Evolutionary conservation across 495 filamentous ascomycete genomes (phyloP), one percentile per base, ranked within the genome.

Genomic region (Podospora australis): DNA sequence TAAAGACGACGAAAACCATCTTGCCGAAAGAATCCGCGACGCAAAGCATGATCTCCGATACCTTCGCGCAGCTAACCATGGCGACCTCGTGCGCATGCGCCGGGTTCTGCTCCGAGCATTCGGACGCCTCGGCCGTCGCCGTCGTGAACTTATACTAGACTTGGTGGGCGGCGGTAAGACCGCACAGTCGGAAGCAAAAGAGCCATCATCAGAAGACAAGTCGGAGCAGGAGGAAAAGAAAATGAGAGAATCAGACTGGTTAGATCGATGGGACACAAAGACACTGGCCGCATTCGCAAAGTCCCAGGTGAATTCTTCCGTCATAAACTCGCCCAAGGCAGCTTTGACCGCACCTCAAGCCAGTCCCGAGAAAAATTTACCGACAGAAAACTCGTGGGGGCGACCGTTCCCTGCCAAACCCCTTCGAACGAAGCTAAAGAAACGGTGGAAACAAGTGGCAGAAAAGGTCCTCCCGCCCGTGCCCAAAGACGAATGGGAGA

Each of bases 91-190:
- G 7, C 75, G 81, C 13, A 70, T 96, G 22, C 66, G 77, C 23
- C 82, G 73, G 29, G 70, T 96, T 9, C 63, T 96, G 17, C 54
- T 74, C 4, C 54, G 76, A 36, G 78, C 84, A 22, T 92, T 94
- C 63, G 92, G 89, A 2, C 81, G 91, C 23, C 64, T 66, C 2
- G 90, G 91, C 13, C 78, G 68, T 54, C 77, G 86, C 35, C 73
- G 82, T 39, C 79, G 83, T 28, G 65, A 83, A 35, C 68, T 95
- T 20, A 45, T 87, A 21, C 32, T 62, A 1, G 56, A 71, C 0
- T 51, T 90, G 23, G 50, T 80, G 11, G 47, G 49, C 10, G 65
- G 59, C 10, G 54, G 70, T 16, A 45, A 65, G 8, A 68, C 74
- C 0, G 34, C 51, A 16, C 57, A 74, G 51, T 53, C 60, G 4